Evolutionary conservation across 2,329 filamentous ascomycete species (phyloP).

Genomic region (Pseudogymnoascus verrucosus): DNA sequence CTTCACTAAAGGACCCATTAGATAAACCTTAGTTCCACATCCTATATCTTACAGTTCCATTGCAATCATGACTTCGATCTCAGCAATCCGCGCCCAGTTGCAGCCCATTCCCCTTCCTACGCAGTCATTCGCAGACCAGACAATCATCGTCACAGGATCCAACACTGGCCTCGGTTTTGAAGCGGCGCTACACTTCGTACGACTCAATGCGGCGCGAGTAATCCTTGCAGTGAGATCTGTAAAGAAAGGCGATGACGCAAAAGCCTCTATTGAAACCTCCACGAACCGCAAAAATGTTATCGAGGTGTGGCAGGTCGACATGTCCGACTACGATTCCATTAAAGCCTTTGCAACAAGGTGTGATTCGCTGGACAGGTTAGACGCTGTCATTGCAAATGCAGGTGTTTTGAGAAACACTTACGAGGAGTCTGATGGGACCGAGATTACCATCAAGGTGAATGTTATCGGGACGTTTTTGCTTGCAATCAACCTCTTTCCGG

Average conservation of each 20-base stretch:
- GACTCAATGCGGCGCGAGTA: slow-evolving; percentile 29
- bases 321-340: slow-evolving; percentile 15
- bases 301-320: slow-evolving; percentile 17
- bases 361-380: slow-evolving; percentile 11
- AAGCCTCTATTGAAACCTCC: slow-evolving; percentile 25
- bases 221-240: slow-evolving; percentile 32
- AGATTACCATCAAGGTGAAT: slow-evolving; percentile 39
- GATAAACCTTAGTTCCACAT: background rate
- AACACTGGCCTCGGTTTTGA: slow-evolving; percentile 36
- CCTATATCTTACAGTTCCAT: background rate
- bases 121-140: slow-evolving; percentile 21
- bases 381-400: slow-evolving; percentile 17
- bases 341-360: slow-evolving; percentile 9
- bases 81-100: background rate
- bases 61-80: background rate
- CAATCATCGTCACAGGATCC: slow-evolving; percentile 34
- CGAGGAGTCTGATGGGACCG: slow-evolving; percentile 28
- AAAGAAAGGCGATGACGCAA: slow-evolving; percentile 30
- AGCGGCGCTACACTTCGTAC: slow-evolving; percentile 30
- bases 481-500: slow-evolving; percentile 36
- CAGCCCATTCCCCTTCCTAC: slow-evolving; percentile 12
- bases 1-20: background rate
- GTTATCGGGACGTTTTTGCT: slow-evolving; percentile 40
- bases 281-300: slow-evolving; percentile 11
- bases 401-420: slow-evolving; percentile 13